A percentile compares a stretch with the other conserved stretches of the same genome.
phyloP scores from a whole-genome alignment of 352 stramenopile genomes.

The Peronospora belbahrii region DNA sequence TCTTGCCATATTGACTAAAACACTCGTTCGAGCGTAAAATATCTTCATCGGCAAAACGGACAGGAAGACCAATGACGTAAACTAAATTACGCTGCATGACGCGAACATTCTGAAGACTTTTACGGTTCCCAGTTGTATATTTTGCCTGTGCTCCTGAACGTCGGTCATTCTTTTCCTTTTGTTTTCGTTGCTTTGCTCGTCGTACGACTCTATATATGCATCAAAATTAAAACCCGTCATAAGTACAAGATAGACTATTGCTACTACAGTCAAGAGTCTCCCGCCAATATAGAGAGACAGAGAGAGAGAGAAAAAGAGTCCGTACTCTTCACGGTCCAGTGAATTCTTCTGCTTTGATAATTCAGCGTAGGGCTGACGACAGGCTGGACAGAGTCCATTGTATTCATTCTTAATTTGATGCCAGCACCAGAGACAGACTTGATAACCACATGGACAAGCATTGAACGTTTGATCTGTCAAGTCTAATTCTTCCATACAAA shows the following conservation, averaged over 20 bases:
- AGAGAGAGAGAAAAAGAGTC: no score
- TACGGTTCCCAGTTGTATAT: slow-evolving; percentile 48
- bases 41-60: slow-evolving; percentile 78
- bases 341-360: slow-evolving; percentile 84
- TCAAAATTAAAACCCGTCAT: no score
- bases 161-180: slow-evolving; percentile 80
- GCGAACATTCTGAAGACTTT: slow-evolving; percentile 83
- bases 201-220: slow-evolving; percentile 75
- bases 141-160: slow-evolving; percentile 39
- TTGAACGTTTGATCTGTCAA: slow-evolving; percentile 98
- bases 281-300: no score
- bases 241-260: background rate
- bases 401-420: slow-evolving; percentile 98
- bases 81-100: slow-evolving; percentile 93
- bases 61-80: slow-evolving; percentile 90
- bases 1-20: slow-evolving; percentile 91
- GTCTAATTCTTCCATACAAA: slow-evolving; percentile 98
- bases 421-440: slow-evolving; percentile 99
- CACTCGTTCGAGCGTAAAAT: slow-evolving; percentile 80
- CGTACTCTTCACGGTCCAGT: slow-evolving; percentile 92
- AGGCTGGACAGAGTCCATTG: slow-evolving; percentile 96
- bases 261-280: no score
- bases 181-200: slow-evolving; percentile 74
- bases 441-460: slow-evolving; percentile 98
- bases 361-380: slow-evolving; percentile 94